Evolutionary conservation across 2,329 filamentous ascomycete genomes (phyloP).

Genomic region (Podosphaera fusca): DNA sequence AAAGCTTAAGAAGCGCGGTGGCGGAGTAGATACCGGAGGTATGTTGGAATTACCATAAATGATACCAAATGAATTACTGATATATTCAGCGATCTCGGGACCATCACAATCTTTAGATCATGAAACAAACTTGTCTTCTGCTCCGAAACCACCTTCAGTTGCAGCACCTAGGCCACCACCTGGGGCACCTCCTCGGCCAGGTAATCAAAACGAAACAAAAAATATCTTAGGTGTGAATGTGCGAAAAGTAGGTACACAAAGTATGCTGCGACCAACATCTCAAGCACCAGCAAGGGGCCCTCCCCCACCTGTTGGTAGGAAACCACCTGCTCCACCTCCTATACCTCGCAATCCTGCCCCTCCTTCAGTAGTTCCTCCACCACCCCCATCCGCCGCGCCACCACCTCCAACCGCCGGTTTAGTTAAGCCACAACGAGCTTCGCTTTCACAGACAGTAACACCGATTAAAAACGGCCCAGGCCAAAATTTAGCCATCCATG

Average conservation of each 20-base stretch:
- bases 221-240: constrained; percentile 31
- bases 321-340: constrained; percentile 36
- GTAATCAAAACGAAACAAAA: constrained; percentile 23
- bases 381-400: constrained; percentile 17
- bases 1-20: constrained; percentile 72
- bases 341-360: constrained; percentile 26
- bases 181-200: constrained; percentile 30
- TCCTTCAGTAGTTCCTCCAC: constrained; percentile 16
- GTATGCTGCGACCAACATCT: constrained; percentile 32
- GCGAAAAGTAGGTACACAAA: constrained; percentile 30
- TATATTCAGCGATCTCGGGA: constrained; percentile 31
- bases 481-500: constrained; percentile 22
- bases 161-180: constrained; percentile 35
- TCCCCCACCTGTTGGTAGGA: constrained; percentile 59
- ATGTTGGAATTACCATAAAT: constrained; percentile 8
- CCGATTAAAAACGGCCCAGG: constrained; percentile 13
- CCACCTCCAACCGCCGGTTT: constrained; percentile 8
- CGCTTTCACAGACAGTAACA: constrained; percentile 17
- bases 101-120: constrained; percentile 63
- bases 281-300: constrained; percentile 42
- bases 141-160: constrained; percentile 31
- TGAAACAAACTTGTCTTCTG: constrained; percentile 37
- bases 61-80: neutral
- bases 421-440: constrained; percentile 7
- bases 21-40: constrained; percentile 53